These are phyloP conservation scores for Neonectria neomacrospora DNA, from an alignment of 2,329 filamentous ascomycete genomes.

Conservation along the genomic window DNA sequence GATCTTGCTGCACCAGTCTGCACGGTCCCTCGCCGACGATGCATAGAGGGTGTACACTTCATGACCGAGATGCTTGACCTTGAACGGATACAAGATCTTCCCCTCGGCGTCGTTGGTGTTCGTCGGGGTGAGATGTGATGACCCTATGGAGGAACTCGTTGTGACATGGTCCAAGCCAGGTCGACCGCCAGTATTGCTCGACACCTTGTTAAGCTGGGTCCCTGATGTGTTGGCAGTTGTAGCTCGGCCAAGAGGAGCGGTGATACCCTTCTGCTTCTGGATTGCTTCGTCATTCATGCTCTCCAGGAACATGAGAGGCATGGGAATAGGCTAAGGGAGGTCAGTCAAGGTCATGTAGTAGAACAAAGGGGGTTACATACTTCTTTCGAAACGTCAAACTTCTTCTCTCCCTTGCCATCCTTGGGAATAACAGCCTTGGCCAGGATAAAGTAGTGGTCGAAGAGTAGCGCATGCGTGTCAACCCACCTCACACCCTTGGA, in stretches of 20 bases:
- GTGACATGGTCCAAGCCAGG: conserved; percentile 74
- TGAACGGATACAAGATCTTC: conserved; percentile 92
- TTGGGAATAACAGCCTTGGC: conserved; percentile 82
- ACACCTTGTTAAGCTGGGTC: conserved; percentile 66
- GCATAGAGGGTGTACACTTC: conserved; percentile 94
- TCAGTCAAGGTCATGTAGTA: conserved; percentile 35
- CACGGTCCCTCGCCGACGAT: conserved; percentile 75
- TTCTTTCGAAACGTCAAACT: conserved; percentile 94
- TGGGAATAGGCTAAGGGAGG: conserved; percentile 78
- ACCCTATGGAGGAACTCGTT: conserved; percentile 73
- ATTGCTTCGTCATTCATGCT: conserved; percentile 93
- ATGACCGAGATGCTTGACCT: conserved; percentile 93
- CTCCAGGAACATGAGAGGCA: conserved; percentile 93
- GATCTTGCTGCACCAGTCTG: conserved; percentile 94
- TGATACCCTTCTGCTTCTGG: conserved; percentile 81
- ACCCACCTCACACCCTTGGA: conserved; percentile 92
- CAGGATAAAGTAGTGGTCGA: conserved; percentile 95
- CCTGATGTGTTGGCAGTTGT: conserved; percentile 70
- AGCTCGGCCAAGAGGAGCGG: conserved; percentile 68
- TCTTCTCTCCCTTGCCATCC: conserved; percentile 76
- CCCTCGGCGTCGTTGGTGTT: conserved; percentile 77
- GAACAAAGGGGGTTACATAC: conserved; percentile 56
- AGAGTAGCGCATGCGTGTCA: conserved; percentile 91
- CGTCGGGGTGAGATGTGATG: conserved; percentile 54
- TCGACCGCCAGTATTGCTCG: conserved; percentile 61